A percentile compares a stretch with the other conserved stretches of the same genome.
Evolutionary conservation across 1,284 basidiomycete species (phyloP).

Genomic region (Marasmius fiardii): DNA sequence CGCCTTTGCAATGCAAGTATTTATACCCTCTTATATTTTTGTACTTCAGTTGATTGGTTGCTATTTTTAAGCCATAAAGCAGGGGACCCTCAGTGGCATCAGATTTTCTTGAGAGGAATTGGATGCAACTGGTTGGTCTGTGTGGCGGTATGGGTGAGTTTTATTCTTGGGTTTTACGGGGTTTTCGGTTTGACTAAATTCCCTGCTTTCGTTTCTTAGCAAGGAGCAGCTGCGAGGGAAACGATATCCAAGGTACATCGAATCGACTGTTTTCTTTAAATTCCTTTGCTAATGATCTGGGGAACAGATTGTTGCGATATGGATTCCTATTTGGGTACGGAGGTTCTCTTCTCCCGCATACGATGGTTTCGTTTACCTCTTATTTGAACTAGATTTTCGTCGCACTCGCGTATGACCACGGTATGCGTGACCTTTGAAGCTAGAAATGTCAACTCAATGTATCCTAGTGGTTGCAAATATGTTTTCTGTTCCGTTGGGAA

Average conservation of each 20-base stretch:
- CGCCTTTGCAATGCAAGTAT: constrained; percentile 50
- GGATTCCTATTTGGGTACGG: constrained; percentile 75
- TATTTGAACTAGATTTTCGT: constrained; percentile 57
- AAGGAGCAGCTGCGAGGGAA: constrained; percentile 70
- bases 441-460: background rate
- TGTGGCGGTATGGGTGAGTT: constrained; percentile 71
- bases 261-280: background rate
- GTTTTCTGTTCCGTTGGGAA: constrained; percentile 71
- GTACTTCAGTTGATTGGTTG: background rate
- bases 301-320: constrained; percentile 56
- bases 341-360: background rate
- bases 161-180: background rate
- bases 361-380: background rate
- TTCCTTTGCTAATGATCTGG: background rate
- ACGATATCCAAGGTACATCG: constrained; percentile 68
- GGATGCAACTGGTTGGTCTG: constrained; percentile 80
- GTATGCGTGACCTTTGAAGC: constrained; percentile 29
- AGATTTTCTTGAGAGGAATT: constrained; percentile 75
- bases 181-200: background rate
- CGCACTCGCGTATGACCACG: constrained; percentile 70
- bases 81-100: constrained; percentile 62
- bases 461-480: constrained; percentile 63
- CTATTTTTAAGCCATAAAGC: constrained; percentile 52
- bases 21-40: background rate
- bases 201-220: constrained; percentile 35